Conservation (phyloP, 805 yeast genomes). For the Candida parachauliodes region DNA sequence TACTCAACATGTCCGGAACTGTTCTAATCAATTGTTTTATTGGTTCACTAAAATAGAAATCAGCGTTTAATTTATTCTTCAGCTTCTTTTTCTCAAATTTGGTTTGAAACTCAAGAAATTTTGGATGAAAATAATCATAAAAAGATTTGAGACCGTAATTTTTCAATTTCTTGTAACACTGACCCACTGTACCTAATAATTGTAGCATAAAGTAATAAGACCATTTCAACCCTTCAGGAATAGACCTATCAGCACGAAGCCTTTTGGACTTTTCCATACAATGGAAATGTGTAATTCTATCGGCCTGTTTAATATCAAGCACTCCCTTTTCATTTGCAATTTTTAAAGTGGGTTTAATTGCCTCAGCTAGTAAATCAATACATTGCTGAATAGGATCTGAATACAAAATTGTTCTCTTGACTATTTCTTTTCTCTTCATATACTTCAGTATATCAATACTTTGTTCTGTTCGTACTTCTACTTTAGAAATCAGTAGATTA, state of each 20-base stretch:
- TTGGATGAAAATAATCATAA: slow-evolving; percentile 59
- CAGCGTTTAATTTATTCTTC: slow-evolving; percentile 58
- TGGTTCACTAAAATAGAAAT: slow-evolving; percentile 52
- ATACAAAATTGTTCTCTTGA: slow-evolving; percentile 52
- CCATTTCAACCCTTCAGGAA: slow-evolving; percentile 75
- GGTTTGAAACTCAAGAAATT: slow-evolving; percentile 53
- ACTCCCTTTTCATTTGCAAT: slow-evolving; percentile 63
- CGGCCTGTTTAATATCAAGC: slow-evolving; percentile 64
- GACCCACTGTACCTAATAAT: slow-evolving; percentile 68
- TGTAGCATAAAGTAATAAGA: slow-evolving; percentile 59
- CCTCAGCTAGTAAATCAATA: slow-evolving; percentile 53
- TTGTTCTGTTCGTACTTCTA: slow-evolving; percentile 83
- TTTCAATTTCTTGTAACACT: slow-evolving; percentile 61
- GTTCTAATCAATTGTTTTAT: slow-evolving; percentile 39
- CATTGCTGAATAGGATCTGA: slow-evolving; percentile 53
- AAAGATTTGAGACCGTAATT: slow-evolving; percentile 83
- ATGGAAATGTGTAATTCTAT: slow-evolving; percentile 62
- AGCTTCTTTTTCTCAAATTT: slow-evolving; percentile 57
- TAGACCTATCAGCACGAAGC: slow-evolving; percentile 46
- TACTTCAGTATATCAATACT: slow-evolving; percentile 77
- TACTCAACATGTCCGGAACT: slow-evolving; percentile 4
- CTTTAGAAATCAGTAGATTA: slow-evolving; percentile 66
- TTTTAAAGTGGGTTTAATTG: slow-evolving; percentile 62
- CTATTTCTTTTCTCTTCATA: slow-evolving; percentile 65
- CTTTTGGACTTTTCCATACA: slow-evolving; percentile 68